Conservation (phyloP, 2,329 filamentous ascomycete species). For the Sporothrix phasma region DNA sequence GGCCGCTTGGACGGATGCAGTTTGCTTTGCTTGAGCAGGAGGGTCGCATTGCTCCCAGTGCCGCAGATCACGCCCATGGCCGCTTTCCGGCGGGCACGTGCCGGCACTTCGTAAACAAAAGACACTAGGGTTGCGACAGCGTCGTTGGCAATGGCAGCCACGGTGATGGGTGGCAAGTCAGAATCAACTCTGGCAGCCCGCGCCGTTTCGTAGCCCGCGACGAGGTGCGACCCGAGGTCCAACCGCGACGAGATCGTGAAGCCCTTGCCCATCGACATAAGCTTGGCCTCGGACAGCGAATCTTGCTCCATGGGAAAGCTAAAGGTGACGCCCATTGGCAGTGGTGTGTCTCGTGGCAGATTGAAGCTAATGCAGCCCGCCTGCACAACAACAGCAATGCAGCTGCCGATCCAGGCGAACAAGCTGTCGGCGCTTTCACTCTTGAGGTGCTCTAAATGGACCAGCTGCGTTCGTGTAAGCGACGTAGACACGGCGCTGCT, state of each 20-base stretch:
- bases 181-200: slow-evolving; percentile 22
- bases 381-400: slow-evolving; percentile 62
- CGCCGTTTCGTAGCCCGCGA: slow-evolving; percentile 48
- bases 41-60: slow-evolving; percentile 72
- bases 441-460: slow-evolving; percentile 65
- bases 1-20: slow-evolving; percentile 54
- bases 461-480: slow-evolving; percentile 61
- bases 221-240: slow-evolving; percentile 50
- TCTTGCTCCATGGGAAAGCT: slow-evolving; percentile 61
- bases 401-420: slow-evolving; percentile 72
- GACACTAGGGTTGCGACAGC: slow-evolving; percentile 71
- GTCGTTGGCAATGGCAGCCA: slow-evolving; percentile 72
- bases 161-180: slow-evolving; percentile 53
- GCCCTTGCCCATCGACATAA: slow-evolving; percentile 62
- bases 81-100: slow-evolving; percentile 51
- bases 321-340: slow-evolving; percentile 60
- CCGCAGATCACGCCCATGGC: slow-evolving; percentile 75
- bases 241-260: slow-evolving; percentile 53
- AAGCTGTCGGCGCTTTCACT: slow-evolving; percentile 63
- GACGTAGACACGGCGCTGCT: slow-evolving; percentile 31
- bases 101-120: slow-evolving; percentile 61
- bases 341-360: slow-evolving; percentile 33
- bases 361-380: slow-evolving; percentile 40
- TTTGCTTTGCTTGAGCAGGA: slow-evolving; percentile 54
- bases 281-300: slow-evolving; percentile 49